phyloP scores from a whole-genome alignment of 129 eudicot species.

The Tagetes patula region DNA sequence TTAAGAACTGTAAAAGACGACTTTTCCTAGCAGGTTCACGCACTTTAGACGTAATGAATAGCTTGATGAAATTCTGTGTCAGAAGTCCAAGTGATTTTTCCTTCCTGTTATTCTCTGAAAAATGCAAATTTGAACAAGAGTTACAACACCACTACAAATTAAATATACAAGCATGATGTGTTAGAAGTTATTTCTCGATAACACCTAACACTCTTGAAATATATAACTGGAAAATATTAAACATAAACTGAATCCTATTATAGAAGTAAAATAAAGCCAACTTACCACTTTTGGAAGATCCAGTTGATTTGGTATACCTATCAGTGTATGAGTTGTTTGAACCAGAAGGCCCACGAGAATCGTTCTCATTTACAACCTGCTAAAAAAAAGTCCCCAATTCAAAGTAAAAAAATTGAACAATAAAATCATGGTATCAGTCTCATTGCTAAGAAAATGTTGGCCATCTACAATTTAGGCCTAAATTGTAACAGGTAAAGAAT shows the following conservation, averaged over 20 bases:
- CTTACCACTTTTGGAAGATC: constrained; percentile 46
- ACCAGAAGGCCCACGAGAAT: constrained; percentile 21
- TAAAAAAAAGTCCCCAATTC: neutral
- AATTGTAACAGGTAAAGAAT: neutral
- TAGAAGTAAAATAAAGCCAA: constrained; percentile 10
- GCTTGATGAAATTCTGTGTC: constrained; percentile 80
- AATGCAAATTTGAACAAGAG: neutral
- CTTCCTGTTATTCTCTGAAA: constrained; percentile 56
- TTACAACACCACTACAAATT: neutral
- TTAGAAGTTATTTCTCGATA: no score
- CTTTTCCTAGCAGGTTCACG: constrained; percentile 23
- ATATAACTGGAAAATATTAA: neutral
- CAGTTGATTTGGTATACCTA: constrained; percentile 35
- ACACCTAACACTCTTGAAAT: no score
- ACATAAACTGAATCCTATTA: neutral
- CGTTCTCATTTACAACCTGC: constrained; percentile 37
- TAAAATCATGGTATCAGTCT: neutral
- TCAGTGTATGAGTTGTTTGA: constrained; percentile 29
- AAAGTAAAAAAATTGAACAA: constrained; percentile 2
- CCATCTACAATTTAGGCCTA: neutral
- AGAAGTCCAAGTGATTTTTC: constrained; percentile 81
- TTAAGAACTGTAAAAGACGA: neutral
- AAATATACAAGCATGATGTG: constrained; percentile 3
- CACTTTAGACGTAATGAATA: constrained; percentile 70
- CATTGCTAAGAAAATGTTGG: neutral